Evolutionary conservation across 2,329 filamentous ascomycete genomes (phyloP).

Genomic region (Mycosphaerella arachidis): DNA sequence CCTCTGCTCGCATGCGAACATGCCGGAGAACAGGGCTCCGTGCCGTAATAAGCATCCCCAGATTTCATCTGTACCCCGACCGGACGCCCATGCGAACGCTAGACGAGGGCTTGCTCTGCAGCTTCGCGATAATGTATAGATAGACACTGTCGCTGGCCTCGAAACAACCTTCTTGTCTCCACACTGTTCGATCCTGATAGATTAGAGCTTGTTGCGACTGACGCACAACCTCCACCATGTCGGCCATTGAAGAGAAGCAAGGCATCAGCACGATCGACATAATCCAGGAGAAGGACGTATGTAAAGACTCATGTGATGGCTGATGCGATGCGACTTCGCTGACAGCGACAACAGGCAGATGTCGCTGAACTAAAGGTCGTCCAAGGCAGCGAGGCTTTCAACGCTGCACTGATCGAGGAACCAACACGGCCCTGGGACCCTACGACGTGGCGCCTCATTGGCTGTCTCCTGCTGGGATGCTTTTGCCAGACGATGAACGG

Average conservation of each 20-base stretch:
- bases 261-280: slow-evolving; percentile 3
- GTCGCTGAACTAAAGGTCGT: slow-evolving; percentile 43
- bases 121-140: neutral
- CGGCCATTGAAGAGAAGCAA: slow-evolving; percentile 3
- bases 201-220: neutral
- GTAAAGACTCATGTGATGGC: neutral
- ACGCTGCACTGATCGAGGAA: slow-evolving; percentile 53
- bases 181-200: neutral
- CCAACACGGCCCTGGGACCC: slow-evolving; percentile 33
- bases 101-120: neutral
- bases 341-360: slow-evolving; percentile 4
- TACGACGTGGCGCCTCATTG: slow-evolving; percentile 22
- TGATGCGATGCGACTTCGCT: neutral
- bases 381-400: slow-evolving; percentile 51
- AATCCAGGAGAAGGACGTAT: slow-evolving; percentile 1
- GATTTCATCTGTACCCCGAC: neutral
- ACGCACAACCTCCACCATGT: slow-evolving; percentile 1
- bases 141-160: neutral
- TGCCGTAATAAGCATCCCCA: neutral
- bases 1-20: neutral
- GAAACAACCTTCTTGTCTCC: neutral
- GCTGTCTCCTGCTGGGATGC: slow-evolving; percentile 34
- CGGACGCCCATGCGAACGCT: neutral
- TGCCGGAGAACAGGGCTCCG: slow-evolving; percentile 2
- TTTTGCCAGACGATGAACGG: slow-evolving; percentile 45